Base-by-base conservation (phyloP, 106 monocot genomes). In the Dendrobium officinale region DNA sequence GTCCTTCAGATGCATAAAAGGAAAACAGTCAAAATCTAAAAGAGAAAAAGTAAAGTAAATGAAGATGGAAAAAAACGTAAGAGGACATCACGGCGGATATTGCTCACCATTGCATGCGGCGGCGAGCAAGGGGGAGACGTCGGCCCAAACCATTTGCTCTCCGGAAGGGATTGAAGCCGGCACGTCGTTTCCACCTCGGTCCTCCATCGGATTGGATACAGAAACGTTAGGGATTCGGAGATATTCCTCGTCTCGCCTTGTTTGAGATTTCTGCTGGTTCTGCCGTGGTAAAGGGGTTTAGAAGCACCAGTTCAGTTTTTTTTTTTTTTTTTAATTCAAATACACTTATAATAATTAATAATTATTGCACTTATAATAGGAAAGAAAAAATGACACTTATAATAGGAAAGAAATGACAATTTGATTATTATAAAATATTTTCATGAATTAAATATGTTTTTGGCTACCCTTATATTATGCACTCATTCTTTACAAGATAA, bases 51-150 rank as follows among this genome's bases (percentile, higher is more conserved):
- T 4, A 45, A 80, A 70, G 6, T 4, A 16, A 48, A 79, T 9
- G 24, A 6, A 44, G 24, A 49, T 43, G 13, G 9, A 16, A 24
- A 0, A 75, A 82, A 51, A 26, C 13, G 29, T 9, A 6, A 15
- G 1, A 59, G 3, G 2, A 75, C 26, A 55, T 55, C 9, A 41
- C 47, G 19, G 78, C 10, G 2, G 58, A 55, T 33, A 83, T 9
- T 33, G 29, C 58, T 81, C 75, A 87, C 87, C 87, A 47, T 40
- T 78, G 78, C 87, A 84, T 6, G 87, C 87, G 45, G 87, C 80
- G 26, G 80, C 83, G 43, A 87, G 84, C 78, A 87, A 72, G 24
- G 87, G 81, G 2, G 87, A 87, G 22, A 81, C 83, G 67, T 87
- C 87, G 49, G 78, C 87, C 87, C 87, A 87, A 22, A 84, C 81